These are phyloP conservation scores for Gossypium schwendimanii DNA, from an alignment of 441 rosid genomes.

Conservation along the genomic window DNA sequence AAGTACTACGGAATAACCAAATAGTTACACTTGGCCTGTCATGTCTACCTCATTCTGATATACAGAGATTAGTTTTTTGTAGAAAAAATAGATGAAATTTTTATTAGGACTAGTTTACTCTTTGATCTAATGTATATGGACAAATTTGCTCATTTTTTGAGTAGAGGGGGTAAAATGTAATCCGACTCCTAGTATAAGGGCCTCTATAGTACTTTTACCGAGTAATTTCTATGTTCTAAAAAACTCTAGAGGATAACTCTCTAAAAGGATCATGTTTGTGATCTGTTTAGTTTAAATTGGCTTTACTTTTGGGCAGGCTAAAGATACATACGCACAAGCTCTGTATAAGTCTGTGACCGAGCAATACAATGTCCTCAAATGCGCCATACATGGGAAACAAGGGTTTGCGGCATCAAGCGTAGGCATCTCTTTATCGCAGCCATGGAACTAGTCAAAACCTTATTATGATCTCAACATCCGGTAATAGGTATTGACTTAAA, in stretches of 20 bases:
- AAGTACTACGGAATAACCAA: too few relatives aligned
- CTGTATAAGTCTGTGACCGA: constrained; percentile 51
- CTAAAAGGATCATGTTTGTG: not conserved
- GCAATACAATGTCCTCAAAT: constrained; percentile 60
- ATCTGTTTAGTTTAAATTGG: constrained; percentile 10
- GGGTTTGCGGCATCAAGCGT: constrained; percentile 50
- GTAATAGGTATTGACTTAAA: constrained; percentile 22
- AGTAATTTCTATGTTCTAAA: not conserved
- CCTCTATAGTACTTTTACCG: too few relatives aligned
- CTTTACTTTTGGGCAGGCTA: constrained; percentile 47
- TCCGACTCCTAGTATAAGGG: too few relatives aligned
- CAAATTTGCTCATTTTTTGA: too few relatives aligned
- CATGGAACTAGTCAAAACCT: constrained; percentile 47
- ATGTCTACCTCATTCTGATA: too few relatives aligned
- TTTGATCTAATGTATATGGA: too few relatives aligned
- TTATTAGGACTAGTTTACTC: too few relatives aligned
- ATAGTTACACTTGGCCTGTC: too few relatives aligned
- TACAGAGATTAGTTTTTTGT: too few relatives aligned
- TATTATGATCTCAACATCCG: not conserved
- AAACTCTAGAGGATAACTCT: not conserved
- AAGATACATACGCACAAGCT: constrained; percentile 46
- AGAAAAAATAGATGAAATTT: too few relatives aligned
- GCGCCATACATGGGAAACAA: constrained; percentile 53
- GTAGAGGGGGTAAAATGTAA: too few relatives aligned
- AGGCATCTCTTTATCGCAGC: constrained; percentile 38